These are phyloP conservation scores for Fusarium guadeloupense DNA, from an alignment of 2,329 filamentous ascomycete species.

Conservation along the genomic window DNA sequence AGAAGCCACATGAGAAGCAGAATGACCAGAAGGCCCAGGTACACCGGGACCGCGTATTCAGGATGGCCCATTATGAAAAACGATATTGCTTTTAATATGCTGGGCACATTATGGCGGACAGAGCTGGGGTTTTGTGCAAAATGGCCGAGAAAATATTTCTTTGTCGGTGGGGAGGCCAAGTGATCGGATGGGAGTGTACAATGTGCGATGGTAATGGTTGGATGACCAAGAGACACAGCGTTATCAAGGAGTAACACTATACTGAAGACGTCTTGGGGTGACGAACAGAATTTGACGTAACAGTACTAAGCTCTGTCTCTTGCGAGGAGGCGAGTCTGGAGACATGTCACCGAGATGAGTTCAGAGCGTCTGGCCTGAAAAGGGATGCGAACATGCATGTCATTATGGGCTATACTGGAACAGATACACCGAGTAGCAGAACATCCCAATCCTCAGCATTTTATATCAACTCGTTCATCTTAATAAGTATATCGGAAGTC, in stretches of 20 bases:
- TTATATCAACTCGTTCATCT: background rate
- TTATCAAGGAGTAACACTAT: slow-evolving; percentile 30
- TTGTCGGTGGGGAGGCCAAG: slow-evolving; percentile 12
- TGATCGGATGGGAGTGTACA: slow-evolving; percentile 26
- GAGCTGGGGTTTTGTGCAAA: slow-evolving; percentile 6
- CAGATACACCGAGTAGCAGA: slow-evolving; percentile 12
- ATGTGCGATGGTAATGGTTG: slow-evolving; percentile 28
- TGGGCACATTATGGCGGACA: background rate
- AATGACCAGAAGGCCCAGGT: slow-evolving; percentile 25
- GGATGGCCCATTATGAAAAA: slow-evolving; percentile 30
- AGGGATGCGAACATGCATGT: slow-evolving; percentile 10
- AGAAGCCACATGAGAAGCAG: slow-evolving; percentile 32
- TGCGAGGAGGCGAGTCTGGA: background rate
- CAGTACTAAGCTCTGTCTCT: slow-evolving; percentile 9
- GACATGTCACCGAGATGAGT: slow-evolving; percentile 25
- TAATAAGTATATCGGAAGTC: slow-evolving; percentile 51
- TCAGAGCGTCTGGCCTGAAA: background rate
- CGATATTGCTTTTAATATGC: background rate
- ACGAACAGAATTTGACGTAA: slow-evolving; percentile 19
- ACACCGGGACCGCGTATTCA: slow-evolving; percentile 32
- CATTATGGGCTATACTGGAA: slow-evolving; percentile 9
- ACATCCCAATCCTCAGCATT: background rate
- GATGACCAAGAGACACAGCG: slow-evolving; percentile 33
- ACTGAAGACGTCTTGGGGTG: slow-evolving; percentile 13
- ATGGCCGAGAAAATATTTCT: background rate